These are phyloP conservation scores for Alternaria conjuncta DNA, from an alignment of 2,329 filamentous ascomycete species.

Conservation along the genomic window DNA sequence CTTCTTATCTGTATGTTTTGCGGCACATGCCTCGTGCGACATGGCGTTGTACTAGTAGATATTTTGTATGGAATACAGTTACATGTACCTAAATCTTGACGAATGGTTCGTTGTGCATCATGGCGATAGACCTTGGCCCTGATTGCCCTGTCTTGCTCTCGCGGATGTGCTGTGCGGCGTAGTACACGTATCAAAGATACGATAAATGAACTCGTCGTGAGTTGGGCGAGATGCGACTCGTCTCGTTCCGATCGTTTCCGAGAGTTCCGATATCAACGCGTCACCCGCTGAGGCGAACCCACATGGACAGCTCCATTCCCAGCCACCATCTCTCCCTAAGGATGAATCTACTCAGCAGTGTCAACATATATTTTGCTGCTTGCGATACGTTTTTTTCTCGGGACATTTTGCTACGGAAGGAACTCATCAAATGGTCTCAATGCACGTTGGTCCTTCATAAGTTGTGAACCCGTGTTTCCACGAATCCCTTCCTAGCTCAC, in stretches of 20 bases:
- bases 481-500: slow-evolving; percentile 5
- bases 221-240: neutral
- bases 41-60: neutral
- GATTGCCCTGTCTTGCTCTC: neutral
- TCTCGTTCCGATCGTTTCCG: neutral
- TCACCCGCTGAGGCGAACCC: neutral
- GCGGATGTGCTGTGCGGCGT: neutral
- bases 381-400: neutral
- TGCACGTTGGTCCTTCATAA: slow-evolving; percentile 11
- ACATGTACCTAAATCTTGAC: neutral
- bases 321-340: neutral
- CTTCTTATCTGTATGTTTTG: neutral
- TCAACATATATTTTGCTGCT: neutral
- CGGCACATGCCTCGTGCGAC: neutral
- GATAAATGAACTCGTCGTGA: neutral
- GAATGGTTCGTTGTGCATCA: neutral
- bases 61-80: neutral
- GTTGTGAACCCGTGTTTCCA: slow-evolving; percentile 18
- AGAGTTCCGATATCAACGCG: neutral
- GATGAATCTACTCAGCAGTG: neutral
- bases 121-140: neutral
- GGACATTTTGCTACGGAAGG: neutral
- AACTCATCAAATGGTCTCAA: neutral
- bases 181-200: neutral
- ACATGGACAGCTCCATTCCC: neutral